Conservation (phyloP, 768 basidiomycete genomes). For the Leucosporidium scottii region DNA sequence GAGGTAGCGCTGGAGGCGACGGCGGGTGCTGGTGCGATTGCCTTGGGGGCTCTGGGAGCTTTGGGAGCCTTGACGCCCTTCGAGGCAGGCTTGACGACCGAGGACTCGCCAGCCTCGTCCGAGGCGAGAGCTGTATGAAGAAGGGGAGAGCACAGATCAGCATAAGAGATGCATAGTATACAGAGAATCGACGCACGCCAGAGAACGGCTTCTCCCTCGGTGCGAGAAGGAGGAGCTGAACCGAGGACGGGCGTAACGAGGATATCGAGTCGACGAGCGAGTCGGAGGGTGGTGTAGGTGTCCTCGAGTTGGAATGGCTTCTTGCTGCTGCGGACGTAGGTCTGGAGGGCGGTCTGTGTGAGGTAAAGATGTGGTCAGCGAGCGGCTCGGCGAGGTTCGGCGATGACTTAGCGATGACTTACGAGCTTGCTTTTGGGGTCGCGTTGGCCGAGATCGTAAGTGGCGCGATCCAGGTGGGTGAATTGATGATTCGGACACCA, state of each 20-base stretch:
- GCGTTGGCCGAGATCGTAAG: constrained; percentile 77
- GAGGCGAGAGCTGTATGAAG: too few relatives aligned
- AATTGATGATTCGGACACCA: constrained; percentile 66
- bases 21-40: not conserved
- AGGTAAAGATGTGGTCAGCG: not conserved
- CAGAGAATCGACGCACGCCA: too few relatives aligned
- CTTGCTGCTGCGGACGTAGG: constrained; percentile 79
- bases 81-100: not conserved
- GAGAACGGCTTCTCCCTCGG: not conserved
- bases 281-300: constrained; percentile 78
- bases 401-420: constrained; percentile 35
- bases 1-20: not conserved
- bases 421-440: constrained; percentile 73
- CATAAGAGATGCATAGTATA: too few relatives aligned
- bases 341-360: constrained; percentile 77
- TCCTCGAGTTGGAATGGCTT: constrained; percentile 56
- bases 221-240: constrained; percentile 10
- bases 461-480: constrained; percentile 55
- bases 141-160: too few relatives aligned
- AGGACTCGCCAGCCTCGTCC: too few relatives aligned
- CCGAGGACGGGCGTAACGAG: constrained; percentile 20
- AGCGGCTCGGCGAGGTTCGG: not conserved
- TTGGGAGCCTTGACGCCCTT: not conserved
- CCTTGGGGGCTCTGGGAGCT: too few relatives aligned
- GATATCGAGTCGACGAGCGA: constrained; percentile 71